Percentiles rank a stretch among this genome's conserved stretches.
phyloP scores from a whole-genome alignment of 2,329 filamentous ascomycete genomes.

The Ceratocystis diversiconidia region DNA sequence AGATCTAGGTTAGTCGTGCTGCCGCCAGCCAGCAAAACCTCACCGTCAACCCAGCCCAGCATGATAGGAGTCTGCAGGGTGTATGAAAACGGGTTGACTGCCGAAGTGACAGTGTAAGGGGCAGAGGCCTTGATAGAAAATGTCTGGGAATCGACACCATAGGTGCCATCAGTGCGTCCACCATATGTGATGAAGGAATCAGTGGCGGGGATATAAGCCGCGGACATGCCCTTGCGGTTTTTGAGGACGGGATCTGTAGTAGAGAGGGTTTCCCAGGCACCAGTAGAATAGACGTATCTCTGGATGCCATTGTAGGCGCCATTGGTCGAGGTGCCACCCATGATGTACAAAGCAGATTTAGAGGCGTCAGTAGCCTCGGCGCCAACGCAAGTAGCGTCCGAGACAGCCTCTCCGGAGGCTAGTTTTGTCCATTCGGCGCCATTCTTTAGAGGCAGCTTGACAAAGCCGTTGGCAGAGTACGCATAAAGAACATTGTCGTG shows the following conservation, averaged over 20 bases:
- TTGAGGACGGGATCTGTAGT: slow-evolving; percentile 40
- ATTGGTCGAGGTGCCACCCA: slow-evolving; percentile 51
- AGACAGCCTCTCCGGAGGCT: slow-evolving; percentile 52
- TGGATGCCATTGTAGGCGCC: slow-evolving; percentile 61
- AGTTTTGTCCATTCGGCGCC: slow-evolving; percentile 60
- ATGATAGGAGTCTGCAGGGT: slow-evolving; percentile 43
- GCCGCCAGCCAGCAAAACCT: slow-evolving; percentile 64
- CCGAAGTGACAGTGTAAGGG: slow-evolving; percentile 46
- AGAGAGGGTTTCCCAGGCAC: slow-evolving; percentile 37
- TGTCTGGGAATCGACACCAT: slow-evolving; percentile 52
- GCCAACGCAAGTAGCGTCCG: slow-evolving; percentile 63
- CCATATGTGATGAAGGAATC: slow-evolving; percentile 69
- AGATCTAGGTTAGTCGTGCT: slow-evolving; percentile 44
- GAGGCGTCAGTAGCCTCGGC: slow-evolving; percentile 45
- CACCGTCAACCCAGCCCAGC: slow-evolving; percentile 55
- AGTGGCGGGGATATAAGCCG: slow-evolving; percentile 55
- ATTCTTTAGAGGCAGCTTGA: slow-evolving; percentile 53
- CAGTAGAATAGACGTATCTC: slow-evolving; percentile 42
- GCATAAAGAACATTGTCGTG: slow-evolving; percentile 73
- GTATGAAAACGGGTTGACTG: slow-evolving; percentile 17
- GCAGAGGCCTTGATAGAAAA: slow-evolving; percentile 55
- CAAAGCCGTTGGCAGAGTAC: slow-evolving; percentile 61
- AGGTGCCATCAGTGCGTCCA: slow-evolving; percentile 49
- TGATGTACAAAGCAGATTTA: slow-evolving; percentile 57
- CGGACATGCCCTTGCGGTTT: slow-evolving; percentile 60